Base-by-base conservation (phyloP, 371 early-diverging fungal genomes). In the Entomophthora muscae region DNA sequence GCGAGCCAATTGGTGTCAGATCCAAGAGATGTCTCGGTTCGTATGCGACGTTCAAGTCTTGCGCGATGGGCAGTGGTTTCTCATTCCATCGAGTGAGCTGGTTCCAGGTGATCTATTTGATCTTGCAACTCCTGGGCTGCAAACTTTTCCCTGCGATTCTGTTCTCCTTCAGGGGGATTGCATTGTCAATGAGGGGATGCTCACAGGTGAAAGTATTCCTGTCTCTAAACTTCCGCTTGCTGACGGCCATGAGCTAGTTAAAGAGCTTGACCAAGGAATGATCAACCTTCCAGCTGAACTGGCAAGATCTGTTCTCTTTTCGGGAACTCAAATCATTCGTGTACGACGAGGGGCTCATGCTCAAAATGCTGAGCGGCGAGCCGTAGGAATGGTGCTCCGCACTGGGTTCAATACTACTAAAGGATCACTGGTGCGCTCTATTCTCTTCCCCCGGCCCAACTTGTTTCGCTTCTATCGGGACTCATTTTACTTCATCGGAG, bases 161-260 rank as follows among this genome's bases (percentile, higher is more conserved):
- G 73, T 93, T 32, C 77, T 99, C 24, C 73, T 98, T n/a, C 78
- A 86, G 24, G 99, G 99, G 21, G 95, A 94, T 68, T 95, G 95
- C 68, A 93, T 99, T 64, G 85, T 96, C 55, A 97, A 98, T 73
- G 99, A 99, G 73, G 86, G 88, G 66, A 97, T 98, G 95, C 81
- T 99, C 27, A 99, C 99, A 1, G 99, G 99, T 57, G 81, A 79
- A 68, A 81, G 82, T 0, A 78, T 84, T 1, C 85, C 85, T 28
- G 83, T 84, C 13, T 88, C 89, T 12, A 95, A 94, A 70, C 75
- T 74, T 1, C 85, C 91, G 0, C 75, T 85, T 22, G 80, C 82
- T 0, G 86, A 89, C 73, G 93, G 42, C 42, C 42, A 5, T 17
- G 17, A 42, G 17, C 42, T 42, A 42, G 42, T 42, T 42, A 17